Base-by-base conservation (phyloP, 768 basidiomycete genomes). In the Daedalea quercina region DNA sequence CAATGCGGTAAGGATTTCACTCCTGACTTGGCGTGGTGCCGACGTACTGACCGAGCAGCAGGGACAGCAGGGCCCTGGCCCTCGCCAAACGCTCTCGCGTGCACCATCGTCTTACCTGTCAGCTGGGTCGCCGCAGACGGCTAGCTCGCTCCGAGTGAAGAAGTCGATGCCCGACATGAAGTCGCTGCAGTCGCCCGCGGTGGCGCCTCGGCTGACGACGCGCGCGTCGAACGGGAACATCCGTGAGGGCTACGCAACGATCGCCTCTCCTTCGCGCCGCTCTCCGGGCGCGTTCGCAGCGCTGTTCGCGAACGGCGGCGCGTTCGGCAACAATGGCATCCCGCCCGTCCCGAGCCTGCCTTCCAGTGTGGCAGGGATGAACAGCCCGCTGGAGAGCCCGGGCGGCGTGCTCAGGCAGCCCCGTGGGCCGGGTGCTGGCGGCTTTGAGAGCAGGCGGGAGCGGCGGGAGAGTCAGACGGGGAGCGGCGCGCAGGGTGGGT, bases 81-180 rank as follows among this genome's bases (percentile, higher is more conserved):
- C 75, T 54, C 75, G 74, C 26, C 81, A 88, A 56, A 89, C 88
- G 19, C 78, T 91, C 60, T 85, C 86, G 22, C 85, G 90, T 44
- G 84, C 86, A 3, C 88, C 89, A 17, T 90, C 90, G 11, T 83
- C 87, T 9, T 92, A 90, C 65, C 77, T 91, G 22, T 76, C 79
- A 12, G 77, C 85, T 67, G 63, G 64, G 62, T 71, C 69, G 53
- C 72, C 73, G 59, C 74, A 69, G 58, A 76, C 73, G 44, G 67
- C 68, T 17, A 72, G 63, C 50, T 74, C 82, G 40, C 79, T 97
- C 51, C 85, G 94, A 40, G 83, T 86, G 69, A 98, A 98, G 77
- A 96, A 96, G 72, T 95, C 93, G 22, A 98, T 98, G 96, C 96
- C 96, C 2, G 93, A 97, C 69, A 84, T 97, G 82, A 90, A 90